Evolutionary conservation across 257 asterid species (phyloP).

Genomic region (Agastache rugosa): DNA sequence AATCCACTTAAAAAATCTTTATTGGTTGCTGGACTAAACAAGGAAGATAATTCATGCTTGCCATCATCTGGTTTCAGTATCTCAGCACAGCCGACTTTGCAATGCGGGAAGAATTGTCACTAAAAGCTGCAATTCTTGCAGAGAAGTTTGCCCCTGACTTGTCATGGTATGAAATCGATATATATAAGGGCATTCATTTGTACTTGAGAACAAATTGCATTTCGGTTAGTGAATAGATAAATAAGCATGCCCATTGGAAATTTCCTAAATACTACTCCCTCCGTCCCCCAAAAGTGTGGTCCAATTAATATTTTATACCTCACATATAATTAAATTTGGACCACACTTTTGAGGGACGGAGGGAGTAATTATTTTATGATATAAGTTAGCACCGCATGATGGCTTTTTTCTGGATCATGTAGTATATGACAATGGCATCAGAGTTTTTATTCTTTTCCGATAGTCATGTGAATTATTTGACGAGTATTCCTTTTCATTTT

Average conservation of each 20-base stretch:
- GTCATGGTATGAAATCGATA: conserved; percentile 68
- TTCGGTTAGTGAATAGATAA: conserved; percentile 11
- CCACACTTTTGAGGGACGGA: no score
- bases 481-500: neutral
- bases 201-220: conserved; percentile 28
- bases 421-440: no score
- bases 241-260: conserved; percentile 10
- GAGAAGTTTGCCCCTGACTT: conserved; percentile 98
- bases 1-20: conserved; percentile 30
- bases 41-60: conserved; percentile 34
- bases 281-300: no score
- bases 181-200: conserved; percentile 14
- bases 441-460: no score
- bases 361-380: neutral
- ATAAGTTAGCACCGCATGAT: conserved; percentile 13
- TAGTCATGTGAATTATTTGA: conserved; percentile 24
- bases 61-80: conserved; percentile 54
- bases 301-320: no score
- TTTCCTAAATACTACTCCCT: conserved; percentile 5
- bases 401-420: conserved; percentile 17
- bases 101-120: conserved; percentile 67
- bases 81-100: conserved; percentile 82
- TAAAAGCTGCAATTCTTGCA: conserved; percentile 91
- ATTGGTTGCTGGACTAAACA: conserved; percentile 30
- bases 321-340: no score